A percentile compares a stretch with the other conserved stretches of the same genome.
phyloP scores from a whole-genome alignment of 352 stramenopile species.

The Pythium utonaiense region DNA sequence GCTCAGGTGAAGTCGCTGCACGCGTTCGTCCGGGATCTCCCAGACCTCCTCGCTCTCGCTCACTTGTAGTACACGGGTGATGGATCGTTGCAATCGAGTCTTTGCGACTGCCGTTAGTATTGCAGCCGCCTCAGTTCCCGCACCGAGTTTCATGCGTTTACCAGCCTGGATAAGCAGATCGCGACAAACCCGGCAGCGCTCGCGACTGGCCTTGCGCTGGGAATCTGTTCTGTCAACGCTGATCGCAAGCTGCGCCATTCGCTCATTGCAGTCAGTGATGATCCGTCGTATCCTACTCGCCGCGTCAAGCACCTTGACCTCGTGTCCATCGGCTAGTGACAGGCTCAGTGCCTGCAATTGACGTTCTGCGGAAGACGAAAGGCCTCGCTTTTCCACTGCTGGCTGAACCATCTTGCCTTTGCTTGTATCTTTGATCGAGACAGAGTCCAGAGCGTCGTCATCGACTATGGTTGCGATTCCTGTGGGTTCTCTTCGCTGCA shows the following conservation, averaged over 20 bases:
- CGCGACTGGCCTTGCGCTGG: neutral
- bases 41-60: slow-evolving; percentile 35
- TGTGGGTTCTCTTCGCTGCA: neutral
- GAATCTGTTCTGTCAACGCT: neutral
- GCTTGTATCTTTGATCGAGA: neutral
- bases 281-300: neutral
- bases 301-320: neutral
- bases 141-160: slow-evolving; percentile 14
- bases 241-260: slow-evolving; percentile 3
- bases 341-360: neutral
- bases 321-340: neutral
- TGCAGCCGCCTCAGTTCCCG: neutral
- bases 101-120: neutral
- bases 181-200: slow-evolving; percentile 18
- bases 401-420: neutral
- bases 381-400: neutral
- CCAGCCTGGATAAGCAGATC: slow-evolving; percentile 11
- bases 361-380: neutral
- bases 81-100: slow-evolving; percentile 19
- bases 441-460: neutral
- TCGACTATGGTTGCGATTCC: neutral
- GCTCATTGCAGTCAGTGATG: slow-evolving; percentile 9
- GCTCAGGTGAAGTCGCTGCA: slow-evolving; percentile 37
- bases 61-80: slow-evolving; percentile 24
- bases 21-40: slow-evolving; percentile 41